Percentiles rank a stretch among this genome's conserved stretches.
phyloP scores from a whole-genome alignment of 2,329 filamentous ascomycete species.

The Fusarium siculi region DNA sequence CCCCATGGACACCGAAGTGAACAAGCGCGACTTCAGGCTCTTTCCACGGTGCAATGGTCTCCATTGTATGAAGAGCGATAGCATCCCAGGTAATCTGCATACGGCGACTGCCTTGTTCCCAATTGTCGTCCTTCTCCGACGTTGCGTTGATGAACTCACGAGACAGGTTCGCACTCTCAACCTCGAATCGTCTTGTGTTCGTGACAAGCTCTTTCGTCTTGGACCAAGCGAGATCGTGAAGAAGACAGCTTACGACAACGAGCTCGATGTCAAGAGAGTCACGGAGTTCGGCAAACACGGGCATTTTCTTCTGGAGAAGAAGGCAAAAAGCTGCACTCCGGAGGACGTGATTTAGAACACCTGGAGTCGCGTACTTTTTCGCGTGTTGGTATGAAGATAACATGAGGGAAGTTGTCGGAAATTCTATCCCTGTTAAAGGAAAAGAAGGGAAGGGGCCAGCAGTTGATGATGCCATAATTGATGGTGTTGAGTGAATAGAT shows the following conservation, averaged over 20 bases:
- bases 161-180: background rate
- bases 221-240: background rate
- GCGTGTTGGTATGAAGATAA: background rate
- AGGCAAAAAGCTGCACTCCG: background rate
- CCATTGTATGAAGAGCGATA: background rate
- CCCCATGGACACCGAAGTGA: rapidly evolving
- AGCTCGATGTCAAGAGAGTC: background rate
- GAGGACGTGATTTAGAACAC: background rate
- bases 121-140: rapidly evolving
- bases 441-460: background rate
- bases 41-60: background rate
- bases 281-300: background rate
- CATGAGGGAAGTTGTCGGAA: rapidly evolving
- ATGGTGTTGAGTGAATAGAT: rapidly evolving
- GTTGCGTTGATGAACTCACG: background rate
- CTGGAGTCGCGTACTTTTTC: background rate
- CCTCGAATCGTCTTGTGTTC: background rate
- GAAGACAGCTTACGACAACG: background rate
- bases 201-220: background rate
- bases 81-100: background rate
- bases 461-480: background rate
- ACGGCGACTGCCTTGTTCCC: background rate
- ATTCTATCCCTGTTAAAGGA: background rate
- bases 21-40: background rate
- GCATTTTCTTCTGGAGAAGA: background rate